Percentiles rank a stretch among this genome's conserved stretches.
These are phyloP conservation scores for Ambrosia artemisiifolia DNA, from an alignment of 129 eudicot genomes.

Conservation along the genomic window DNA sequence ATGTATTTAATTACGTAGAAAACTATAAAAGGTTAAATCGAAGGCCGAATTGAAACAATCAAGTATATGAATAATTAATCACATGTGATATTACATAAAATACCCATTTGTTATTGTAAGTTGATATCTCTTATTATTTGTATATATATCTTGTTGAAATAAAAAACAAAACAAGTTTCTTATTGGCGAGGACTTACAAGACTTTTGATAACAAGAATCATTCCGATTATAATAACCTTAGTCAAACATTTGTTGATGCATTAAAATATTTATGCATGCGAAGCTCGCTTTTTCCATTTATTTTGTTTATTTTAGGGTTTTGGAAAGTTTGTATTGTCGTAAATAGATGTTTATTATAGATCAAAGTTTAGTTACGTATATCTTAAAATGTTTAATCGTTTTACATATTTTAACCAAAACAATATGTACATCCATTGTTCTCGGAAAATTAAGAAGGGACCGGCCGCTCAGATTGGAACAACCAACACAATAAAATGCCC, in stretches of 20 bases:
- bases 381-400: too few relatives aligned
- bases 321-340: background rate
- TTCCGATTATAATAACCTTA: background rate
- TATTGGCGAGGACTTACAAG: constrained; percentile 15
- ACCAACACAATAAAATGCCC: too few relatives aligned
- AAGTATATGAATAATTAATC: constrained; percentile 14
- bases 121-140: constrained; percentile 4
- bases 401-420: too few relatives aligned
- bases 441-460: too few relatives aligned
- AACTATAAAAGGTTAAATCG: background rate
- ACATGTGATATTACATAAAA: constrained; percentile 13
- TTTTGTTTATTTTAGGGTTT: background rate
- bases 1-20: too few relatives aligned
- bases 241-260: constrained; percentile 11
- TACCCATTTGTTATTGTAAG: constrained; percentile 5
- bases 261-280: constrained; percentile 11
- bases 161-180: constrained; percentile 12
- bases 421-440: too few relatives aligned
- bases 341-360: too few relatives aligned
- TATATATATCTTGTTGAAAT: constrained; percentile 17
- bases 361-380: too few relatives aligned
- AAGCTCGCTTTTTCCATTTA: background rate
- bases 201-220: constrained; percentile 19
- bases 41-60: background rate
- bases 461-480: too few relatives aligned